Base-by-base conservation (phyloP, 805 yeast genomes). In the Candida coleopterorum region DNA sequence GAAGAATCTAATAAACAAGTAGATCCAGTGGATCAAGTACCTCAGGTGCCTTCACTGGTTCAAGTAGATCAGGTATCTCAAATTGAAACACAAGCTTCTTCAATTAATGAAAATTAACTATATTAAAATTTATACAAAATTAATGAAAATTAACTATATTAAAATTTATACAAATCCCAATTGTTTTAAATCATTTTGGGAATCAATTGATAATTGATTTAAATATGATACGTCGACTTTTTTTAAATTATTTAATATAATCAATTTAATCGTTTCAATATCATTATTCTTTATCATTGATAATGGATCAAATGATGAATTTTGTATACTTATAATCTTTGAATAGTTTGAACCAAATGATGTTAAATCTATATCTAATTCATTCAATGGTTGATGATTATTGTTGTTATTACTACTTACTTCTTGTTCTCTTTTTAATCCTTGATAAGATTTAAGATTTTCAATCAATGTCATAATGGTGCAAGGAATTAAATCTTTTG, bases 281-380 rank as follows among this genome's bases (percentile, higher is more conserved):
- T 65, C 68, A 26, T 60, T 55, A 42, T 61, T 64, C 36, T 50
- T 54, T 9, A 86, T 59, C 17, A 68, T 65, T 1, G 78, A 73
- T 21, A 78, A 55, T 2, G 97, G 96, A 59, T 93, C 97, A 45
- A 75, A 68, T 3, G 81, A 71, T 44, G 70, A 76, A 11, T 60
- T 60, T 23, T 75, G 69, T 32, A 88, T 79, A 2, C 84, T 74
- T 1, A 74, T 77, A 41, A 93, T 67, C 51, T 75, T 79, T 35
- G 94, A 85, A 58, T 77, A 93, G 35, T 81, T 77, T 0, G 96
- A 81, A 2, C 97, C 97, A 60, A 89, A 93, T 2, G 93, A 69
- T 2, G 70, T 55, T 18, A 72, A 52, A 35, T 83, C 88, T 21
- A 74, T 49, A 45, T 81, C 82, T 15, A 72, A 50, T 33, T 74